phyloP scores from a whole-genome alignment of 2,329 filamentous ascomycete species.

The Xylaria sp. region DNA sequence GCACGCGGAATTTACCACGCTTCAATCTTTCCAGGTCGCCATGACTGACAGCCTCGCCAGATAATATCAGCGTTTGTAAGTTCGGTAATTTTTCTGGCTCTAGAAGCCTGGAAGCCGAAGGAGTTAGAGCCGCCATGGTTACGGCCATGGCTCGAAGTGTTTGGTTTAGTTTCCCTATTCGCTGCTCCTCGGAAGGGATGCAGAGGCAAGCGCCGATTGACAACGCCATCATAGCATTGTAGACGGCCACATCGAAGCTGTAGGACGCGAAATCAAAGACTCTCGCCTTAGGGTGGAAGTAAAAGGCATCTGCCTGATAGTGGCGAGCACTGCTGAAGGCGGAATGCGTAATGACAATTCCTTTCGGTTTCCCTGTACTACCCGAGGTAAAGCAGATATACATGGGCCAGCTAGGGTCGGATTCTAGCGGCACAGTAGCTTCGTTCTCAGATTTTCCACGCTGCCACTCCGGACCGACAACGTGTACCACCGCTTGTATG shows the following conservation, averaged over 20 bases:
- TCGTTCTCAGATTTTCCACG: not conserved
- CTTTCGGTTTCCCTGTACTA: not conserved
- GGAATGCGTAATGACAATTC: not conserved
- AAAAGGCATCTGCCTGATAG: not conserved
- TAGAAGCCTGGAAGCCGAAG: not conserved
- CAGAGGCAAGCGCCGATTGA: slow-evolving; percentile 2
- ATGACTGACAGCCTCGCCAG: not conserved
- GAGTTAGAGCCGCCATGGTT: not conserved
- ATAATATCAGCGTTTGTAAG: not conserved
- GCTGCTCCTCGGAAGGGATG: slow-evolving; percentile 5
- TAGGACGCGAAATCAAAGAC: slow-evolving; percentile 11
- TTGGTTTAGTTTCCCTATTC: not conserved
- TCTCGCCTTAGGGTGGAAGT: not conserved
- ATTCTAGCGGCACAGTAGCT: not conserved
- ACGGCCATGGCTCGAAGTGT: not conserved
- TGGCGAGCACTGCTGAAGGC: not conserved
- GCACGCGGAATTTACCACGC: not conserved
- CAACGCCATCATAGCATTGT: slow-evolving; percentile 10
- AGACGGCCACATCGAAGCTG: slow-evolving; percentile 9
- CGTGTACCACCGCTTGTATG: not conserved
- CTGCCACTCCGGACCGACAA: not conserved
- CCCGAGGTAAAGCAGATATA: not conserved
- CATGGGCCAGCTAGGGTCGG: not conserved
- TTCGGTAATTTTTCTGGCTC: not conserved
- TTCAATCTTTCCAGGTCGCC: not conserved